Evolutionary conservation across 768 basidiomycete genomes (phyloP).

Genomic region (Russula griseocarnosa): DNA sequence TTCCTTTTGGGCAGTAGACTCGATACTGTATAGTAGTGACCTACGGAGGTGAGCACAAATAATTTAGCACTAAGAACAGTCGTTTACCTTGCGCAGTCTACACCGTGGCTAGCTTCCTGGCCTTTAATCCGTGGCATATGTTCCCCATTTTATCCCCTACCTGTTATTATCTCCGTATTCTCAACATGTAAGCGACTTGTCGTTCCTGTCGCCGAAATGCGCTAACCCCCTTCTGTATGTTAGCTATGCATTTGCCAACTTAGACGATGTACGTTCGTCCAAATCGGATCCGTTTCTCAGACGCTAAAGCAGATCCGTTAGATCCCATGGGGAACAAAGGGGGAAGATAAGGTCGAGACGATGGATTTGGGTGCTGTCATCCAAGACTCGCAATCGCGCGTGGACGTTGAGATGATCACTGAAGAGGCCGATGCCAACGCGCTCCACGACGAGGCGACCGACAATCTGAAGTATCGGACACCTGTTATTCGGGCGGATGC

Average conservation of each 20-base stretch:
- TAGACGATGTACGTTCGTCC: conserved; percentile 65
- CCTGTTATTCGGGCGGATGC: conserved; percentile 34
- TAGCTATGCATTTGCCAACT: conserved; percentile 81
- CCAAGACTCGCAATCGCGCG: conserved; percentile 74
- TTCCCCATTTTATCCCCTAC: conserved; percentile 86
- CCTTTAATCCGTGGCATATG: conserved; percentile 96
- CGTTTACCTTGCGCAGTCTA: no score
- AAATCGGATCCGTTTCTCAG: no score
- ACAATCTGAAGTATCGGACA: conserved; percentile 60
- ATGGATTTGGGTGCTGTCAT: conserved; percentile 80
- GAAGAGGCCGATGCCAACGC: conserved; percentile 78
- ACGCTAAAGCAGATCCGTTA: no score
- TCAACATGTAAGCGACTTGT: conserved; percentile 58
- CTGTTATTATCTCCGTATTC: conserved; percentile 78
- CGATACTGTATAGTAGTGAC: no score
- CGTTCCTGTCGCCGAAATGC: neutral
- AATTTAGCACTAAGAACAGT: no score
- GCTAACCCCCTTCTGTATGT: conserved; percentile 21
- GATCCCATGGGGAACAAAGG: no score
- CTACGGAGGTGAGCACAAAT: no score
- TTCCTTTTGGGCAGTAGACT: no score
- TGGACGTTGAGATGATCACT: conserved; percentile 82
- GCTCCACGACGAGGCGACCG: conserved; percentile 79
- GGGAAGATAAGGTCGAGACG: conserved; percentile 53
- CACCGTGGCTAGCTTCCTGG: conserved; percentile 70